Evolutionary conservation across 208 protist genomes (phyloP).

Genomic region (Trypanosoma platydactyli): DNA sequence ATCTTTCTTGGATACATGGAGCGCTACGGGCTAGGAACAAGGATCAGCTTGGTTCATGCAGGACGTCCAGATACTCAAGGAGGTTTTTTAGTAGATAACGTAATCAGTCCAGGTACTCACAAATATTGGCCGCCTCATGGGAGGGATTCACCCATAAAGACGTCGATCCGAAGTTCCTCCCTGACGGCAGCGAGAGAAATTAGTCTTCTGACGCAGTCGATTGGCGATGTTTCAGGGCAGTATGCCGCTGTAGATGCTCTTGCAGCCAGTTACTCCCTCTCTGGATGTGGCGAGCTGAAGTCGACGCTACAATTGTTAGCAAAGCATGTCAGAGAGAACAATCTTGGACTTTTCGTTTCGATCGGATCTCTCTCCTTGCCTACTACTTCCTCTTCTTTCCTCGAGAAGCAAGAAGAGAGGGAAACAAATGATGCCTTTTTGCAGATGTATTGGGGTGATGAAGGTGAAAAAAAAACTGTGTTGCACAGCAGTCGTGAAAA

Average conservation of each 20-base stretch:
- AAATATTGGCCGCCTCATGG: background rate
- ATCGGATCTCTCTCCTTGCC: slow-evolving; percentile 10
- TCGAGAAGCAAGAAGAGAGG: background rate
- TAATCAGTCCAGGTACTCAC: background rate
- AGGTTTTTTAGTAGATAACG: background rate
- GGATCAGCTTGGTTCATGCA: slow-evolving; percentile 22
- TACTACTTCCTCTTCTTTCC: background rate
- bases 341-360: slow-evolving; percentile 7
- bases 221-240: background rate
- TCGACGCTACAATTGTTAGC: slow-evolving; percentile 11
- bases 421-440: slow-evolving; percentile 6
- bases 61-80: background rate
- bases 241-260: background rate
- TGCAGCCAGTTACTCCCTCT: background rate
- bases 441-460: slow-evolving; percentile 12
- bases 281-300: background rate
- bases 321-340: slow-evolving; percentile 16
- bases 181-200: too few species aligned
- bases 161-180: too few species aligned
- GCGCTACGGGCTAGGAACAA: slow-evolving; percentile 22
- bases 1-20: slow-evolving; percentile 29
- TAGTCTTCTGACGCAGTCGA: too few species aligned
- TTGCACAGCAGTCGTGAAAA: background rate
- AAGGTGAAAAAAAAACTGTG: background rate
- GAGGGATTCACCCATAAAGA: background rate